Conservation (phyloP, 345 rosid species). For the Psidium friedrichsthalianum region DNA sequence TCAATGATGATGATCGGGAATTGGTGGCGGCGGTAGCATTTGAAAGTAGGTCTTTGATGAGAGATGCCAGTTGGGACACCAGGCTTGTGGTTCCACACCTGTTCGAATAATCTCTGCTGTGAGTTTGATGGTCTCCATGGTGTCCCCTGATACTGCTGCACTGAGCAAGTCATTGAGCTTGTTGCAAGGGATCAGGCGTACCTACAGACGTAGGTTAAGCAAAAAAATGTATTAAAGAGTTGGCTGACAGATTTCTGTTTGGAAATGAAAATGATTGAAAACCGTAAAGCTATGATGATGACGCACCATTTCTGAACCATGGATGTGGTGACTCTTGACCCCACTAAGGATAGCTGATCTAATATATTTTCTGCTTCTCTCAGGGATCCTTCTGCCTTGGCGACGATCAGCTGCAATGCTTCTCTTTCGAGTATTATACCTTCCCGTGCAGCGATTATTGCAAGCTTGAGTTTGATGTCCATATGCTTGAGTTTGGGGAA, state of each 20-base stretch:
- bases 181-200: slow-evolving; percentile 12
- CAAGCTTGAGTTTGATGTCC: slow-evolving; percentile 14
- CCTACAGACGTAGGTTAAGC: slow-evolving; percentile 6
- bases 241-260: background rate
- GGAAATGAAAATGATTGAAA: background rate
- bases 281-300: background rate
- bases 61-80: slow-evolving; percentile 18
- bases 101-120: slow-evolving; percentile 10
- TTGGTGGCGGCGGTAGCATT: background rate
- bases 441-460: slow-evolving; percentile 6
- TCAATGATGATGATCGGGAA: background rate
- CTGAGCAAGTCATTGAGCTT: slow-evolving; percentile 17
- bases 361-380: slow-evolving; percentile 25
- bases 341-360: slow-evolving; percentile 20
- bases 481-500: slow-evolving; percentile 17
- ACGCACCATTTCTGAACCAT: slow-evolving; percentile 21
- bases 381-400: slow-evolving; percentile 26
- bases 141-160: slow-evolving; percentile 17
- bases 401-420: slow-evolving; percentile 19
- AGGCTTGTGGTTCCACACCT: slow-evolving; percentile 17
- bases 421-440: slow-evolving; percentile 11
- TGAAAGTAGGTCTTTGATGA: slow-evolving; percentile 15
- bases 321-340: slow-evolving; percentile 13
- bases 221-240: background rate
- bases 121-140: slow-evolving; percentile 12